Percentiles rank a stretch among this genome's conserved stretches.
Conservation (phyloP, 208 protist species). For the Acanthamoeba quina region DNA sequence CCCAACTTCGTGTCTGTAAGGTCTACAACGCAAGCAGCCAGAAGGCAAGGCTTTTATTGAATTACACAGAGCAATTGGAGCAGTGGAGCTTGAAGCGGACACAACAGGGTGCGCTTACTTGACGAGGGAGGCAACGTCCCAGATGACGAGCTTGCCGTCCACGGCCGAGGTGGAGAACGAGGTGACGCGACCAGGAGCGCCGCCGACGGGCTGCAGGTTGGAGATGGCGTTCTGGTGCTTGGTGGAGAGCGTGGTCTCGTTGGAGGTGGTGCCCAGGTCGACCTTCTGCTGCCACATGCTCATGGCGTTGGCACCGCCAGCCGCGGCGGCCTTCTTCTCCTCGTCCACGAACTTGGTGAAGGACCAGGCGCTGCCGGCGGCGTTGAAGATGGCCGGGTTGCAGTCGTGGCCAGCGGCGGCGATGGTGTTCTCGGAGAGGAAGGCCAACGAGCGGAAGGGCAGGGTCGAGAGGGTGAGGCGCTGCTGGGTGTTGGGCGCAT, state of each 20-base stretch:
- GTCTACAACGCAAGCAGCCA: no score
- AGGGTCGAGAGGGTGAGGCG: slow-evolving; percentile 74
- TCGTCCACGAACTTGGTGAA: slow-evolving; percentile 80
- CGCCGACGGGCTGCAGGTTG: slow-evolving; percentile 75
- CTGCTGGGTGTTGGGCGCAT: slow-evolving; percentile 74
- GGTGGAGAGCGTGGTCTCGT: slow-evolving; percentile 80
- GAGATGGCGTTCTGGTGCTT: slow-evolving; percentile 88
- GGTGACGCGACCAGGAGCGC: slow-evolving; percentile 68
- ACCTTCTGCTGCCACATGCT: slow-evolving; percentile 87
- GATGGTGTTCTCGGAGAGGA: slow-evolving; percentile 80
- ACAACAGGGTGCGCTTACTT: slow-evolving; percentile 30
- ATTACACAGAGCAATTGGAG: no score
- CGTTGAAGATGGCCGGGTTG: slow-evolving; percentile 81
- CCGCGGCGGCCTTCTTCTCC: slow-evolving; percentile 56
- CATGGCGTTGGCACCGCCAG: slow-evolving; percentile 75
- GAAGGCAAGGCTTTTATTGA: no score
- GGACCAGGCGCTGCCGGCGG: slow-evolving; percentile 53
- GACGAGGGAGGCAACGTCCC: slow-evolving; percentile 74
- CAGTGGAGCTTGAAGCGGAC: no score
- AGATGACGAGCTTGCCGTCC: slow-evolving; percentile 87
- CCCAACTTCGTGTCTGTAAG: no score
- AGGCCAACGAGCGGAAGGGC: slow-evolving; percentile 83
- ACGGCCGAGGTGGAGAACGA: slow-evolving; percentile 85
- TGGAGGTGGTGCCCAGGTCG: slow-evolving; percentile 76
- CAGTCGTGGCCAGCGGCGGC: slow-evolving; percentile 89